Evolutionary conservation across 176 grass and related monocot genomes (phyloP), one percentile per base, ranked within the genome.

Genomic region (Aegilops speltoides): DNA sequence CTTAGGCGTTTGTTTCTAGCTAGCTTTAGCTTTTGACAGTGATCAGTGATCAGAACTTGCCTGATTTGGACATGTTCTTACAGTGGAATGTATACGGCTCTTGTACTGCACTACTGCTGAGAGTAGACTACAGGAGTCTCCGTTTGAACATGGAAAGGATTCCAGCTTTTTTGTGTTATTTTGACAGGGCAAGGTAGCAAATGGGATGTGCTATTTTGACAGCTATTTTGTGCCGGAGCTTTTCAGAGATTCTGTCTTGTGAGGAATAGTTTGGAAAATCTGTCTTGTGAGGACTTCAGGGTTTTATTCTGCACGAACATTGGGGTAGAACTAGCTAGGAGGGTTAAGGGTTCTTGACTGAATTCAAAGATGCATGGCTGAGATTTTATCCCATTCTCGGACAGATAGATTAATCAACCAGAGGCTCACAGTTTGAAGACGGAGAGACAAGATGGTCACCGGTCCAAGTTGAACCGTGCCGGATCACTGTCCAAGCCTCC

Each of bases 61-160:
- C 70, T 40, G 20, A 26, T 70, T 80, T 79, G 66, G 20, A 52
- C 52, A 29, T 71, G 48, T 50, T 23, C n/a, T 71, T 48, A 64
- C 48, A 61, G 80, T 84, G 59, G 66, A 74, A 54, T 33, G 57
- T 6, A 87, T 84, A 90, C 75, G 60, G 74, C 15, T 36, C 70
- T 43, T 59, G 28, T 28, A 28, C 28, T 72, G 31, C 38, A 41
- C 9, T 41, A 41, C 38, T 73, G n/a, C n/a, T n/a, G n/a, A n/a
- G n/a, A n/a, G n/a, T n/a, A 2, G 38, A 26, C 70, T 45, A 64
- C 25, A 37, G 16, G 15, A 19, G 22, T 71, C 54, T 43, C 68
- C 67, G 85, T 87, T 87, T 91, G 89, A 91, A 91, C 89, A 54
- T 41, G 69, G 60, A 61, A 63, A 84, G 69, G 26, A 88, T 88